Percentiles rank a stretch among this genome's conserved stretches.
Conservation (phyloP, 352 stramenopile genomes). For the Pythium oligandrum region DNA sequence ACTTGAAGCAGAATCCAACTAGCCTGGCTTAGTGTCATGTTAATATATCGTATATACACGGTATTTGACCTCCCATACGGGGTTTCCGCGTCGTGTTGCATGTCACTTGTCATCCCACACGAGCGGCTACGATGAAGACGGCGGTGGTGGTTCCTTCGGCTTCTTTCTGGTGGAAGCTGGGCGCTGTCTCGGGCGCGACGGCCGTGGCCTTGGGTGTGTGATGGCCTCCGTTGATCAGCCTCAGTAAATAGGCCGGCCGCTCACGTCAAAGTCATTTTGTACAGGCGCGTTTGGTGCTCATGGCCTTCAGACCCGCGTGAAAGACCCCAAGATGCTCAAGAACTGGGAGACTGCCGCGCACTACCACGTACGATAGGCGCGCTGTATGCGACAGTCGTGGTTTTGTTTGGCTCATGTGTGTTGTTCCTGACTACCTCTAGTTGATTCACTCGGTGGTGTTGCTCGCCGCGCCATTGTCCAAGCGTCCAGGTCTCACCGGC, state of each 20-base stretch:
- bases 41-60: no score
- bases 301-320: conserved; percentile 55
- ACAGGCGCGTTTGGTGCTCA: conserved; percentile 78
- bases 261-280: not conserved
- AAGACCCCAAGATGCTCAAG: conserved; percentile 77
- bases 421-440: conserved; percentile 8
- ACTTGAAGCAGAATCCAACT: no score
- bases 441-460: conserved; percentile 72
- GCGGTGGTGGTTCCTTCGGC: conserved; percentile 51
- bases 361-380: conserved; percentile 50
- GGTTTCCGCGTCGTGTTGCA: no score
- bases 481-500: conserved; percentile 51
- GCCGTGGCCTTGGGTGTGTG: conserved; percentile 48
- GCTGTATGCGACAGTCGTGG: not conserved
- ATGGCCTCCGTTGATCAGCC: not conserved
- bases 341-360: conserved; percentile 80
- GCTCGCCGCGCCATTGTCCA: conserved; percentile 56
- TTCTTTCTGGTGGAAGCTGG: conserved; percentile 80
- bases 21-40: no score
- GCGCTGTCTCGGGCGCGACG: conserved; percentile 60
- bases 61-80: no score
- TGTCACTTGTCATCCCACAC: no score
- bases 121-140: conserved; percentile 30
- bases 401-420: no score
- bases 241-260: not conserved